Conservation (phyloP, 306 rosid genomes). For the Vigna radiata region DNA sequence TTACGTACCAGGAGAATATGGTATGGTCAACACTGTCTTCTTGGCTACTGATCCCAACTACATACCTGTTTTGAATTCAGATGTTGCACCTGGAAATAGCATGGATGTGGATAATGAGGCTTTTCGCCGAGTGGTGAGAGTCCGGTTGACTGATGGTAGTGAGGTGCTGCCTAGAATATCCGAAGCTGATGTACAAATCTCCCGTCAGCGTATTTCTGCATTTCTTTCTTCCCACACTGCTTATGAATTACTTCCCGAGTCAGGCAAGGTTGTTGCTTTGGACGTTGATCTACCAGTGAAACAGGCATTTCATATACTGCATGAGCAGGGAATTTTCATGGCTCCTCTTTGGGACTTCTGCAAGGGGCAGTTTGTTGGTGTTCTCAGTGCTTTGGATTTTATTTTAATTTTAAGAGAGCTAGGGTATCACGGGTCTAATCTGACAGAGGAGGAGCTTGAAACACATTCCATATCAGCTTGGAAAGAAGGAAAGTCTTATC, state of each 20-base stretch:
- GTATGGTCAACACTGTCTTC: slow-evolving; percentile 78
- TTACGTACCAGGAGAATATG: slow-evolving; percentile 70
- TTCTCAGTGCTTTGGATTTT: slow-evolving; percentile 85
- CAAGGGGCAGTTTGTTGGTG: slow-evolving; percentile 88
- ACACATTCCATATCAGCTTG: slow-evolving; percentile 96
- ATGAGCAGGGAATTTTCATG: slow-evolving; percentile 90
- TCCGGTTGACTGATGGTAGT: slow-evolving; percentile 65
- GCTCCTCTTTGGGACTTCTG: slow-evolving; percentile 94
- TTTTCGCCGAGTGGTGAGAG: slow-evolving; percentile 75
- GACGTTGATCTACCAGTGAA: slow-evolving; percentile 90
- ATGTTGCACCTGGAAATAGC: slow-evolving; percentile 59
- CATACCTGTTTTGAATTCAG: slow-evolving; percentile 58
- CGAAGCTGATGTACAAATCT: slow-evolving; percentile 77
- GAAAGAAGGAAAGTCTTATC: slow-evolving; percentile 91
- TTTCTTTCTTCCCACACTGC: slow-evolving; percentile 78
- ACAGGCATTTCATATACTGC: slow-evolving; percentile 91
- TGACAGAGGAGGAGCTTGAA: slow-evolving; percentile 97
- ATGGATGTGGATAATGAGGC: slow-evolving; percentile 96
- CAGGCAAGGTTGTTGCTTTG: slow-evolving; percentile 97
- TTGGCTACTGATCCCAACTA: slow-evolving; percentile 79
- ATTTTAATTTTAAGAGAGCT: slow-evolving; percentile 93
- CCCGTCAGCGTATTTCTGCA: slow-evolving; percentile 72
- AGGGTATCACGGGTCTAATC: slow-evolving; percentile 92
- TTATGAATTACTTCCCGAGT: slow-evolving; percentile 93
- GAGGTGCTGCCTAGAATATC: slow-evolving; percentile 73